Evolutionary conservation across 305 asterid genomes (phyloP).

Genomic region (Ilex paraguariensis): DNA sequence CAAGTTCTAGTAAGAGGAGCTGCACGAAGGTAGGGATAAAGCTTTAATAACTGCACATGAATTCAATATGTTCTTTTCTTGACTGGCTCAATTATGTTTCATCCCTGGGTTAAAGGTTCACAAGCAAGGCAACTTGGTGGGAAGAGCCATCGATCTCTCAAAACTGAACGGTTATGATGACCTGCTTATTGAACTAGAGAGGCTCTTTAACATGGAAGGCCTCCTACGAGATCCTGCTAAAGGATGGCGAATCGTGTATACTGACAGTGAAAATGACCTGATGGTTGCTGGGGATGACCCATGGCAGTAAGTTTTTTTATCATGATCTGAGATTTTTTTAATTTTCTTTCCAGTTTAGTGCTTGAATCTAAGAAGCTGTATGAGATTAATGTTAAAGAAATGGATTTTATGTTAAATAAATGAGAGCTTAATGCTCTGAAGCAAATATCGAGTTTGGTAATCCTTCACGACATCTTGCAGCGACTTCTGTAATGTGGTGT

Average conservation of each 20-base stretch:
- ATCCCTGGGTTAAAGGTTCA: constrained; percentile 58
- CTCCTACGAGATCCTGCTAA: constrained; percentile 63
- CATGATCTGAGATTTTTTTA: background rate
- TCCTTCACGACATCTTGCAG: constrained; percentile 34
- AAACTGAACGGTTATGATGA: constrained; percentile 63
- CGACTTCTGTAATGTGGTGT: constrained; percentile 76
- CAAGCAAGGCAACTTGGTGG: constrained; percentile 93
- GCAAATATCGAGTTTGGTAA: background rate
- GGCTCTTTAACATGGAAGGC: constrained; percentile 85
- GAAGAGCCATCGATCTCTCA: constrained; percentile 90
- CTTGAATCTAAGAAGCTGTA: background rate
- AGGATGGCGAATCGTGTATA: constrained; percentile 89
- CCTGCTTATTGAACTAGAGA: constrained; percentile 66
- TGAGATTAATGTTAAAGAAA: too few relatives aligned
- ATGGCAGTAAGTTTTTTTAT: constrained; percentile 74
- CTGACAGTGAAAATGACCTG: constrained; percentile 95
- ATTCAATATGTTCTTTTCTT: constrained; percentile 6
- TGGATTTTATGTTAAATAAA: too few relatives aligned
- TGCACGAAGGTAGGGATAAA: constrained; percentile 64
- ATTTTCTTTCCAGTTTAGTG: background rate
- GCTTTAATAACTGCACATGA: constrained; percentile 4
- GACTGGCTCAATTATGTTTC: constrained; percentile 10
- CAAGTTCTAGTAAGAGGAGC: constrained; percentile 70
- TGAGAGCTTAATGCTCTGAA: too few relatives aligned
- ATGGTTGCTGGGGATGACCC: constrained; percentile 99